Evolutionary conservation across 495 filamentous ascomycete species (phyloP).

Genomic region (Penicillium crystallinum): DNA sequence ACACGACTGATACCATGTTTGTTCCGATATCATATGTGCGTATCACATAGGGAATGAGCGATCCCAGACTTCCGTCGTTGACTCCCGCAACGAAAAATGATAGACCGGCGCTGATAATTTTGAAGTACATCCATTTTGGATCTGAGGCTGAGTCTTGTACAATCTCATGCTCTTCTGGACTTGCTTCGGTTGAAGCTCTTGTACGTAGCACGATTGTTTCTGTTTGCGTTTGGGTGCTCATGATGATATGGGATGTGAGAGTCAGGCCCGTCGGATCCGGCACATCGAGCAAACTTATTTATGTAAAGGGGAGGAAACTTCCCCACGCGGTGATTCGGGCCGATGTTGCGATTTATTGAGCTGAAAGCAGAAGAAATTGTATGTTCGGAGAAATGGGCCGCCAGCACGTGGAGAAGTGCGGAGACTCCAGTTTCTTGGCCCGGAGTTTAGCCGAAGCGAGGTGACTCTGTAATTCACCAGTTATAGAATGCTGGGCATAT

Average conservation of each 20-base stretch:
- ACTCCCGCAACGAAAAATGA: conserved; percentile 30
- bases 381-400: neutral
- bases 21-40: conserved; percentile 43
- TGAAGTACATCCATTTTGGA: conserved; percentile 20
- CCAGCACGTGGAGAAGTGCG: neutral
- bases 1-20: conserved; percentile 26
- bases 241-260: neutral
- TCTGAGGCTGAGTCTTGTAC: neutral
- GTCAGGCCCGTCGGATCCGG: neutral
- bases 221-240: conserved; percentile 15
- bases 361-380: too few relatives aligned
- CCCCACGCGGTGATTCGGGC: too few relatives aligned
- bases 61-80: conserved; percentile 49
- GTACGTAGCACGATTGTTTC: conserved; percentile 12
- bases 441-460: neutral
- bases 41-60: conserved; percentile 52
- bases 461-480: too few relatives aligned
- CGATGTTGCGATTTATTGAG: too few relatives aligned
- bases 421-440: neutral
- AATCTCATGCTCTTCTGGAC: neutral
- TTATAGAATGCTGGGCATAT: too few relatives aligned
- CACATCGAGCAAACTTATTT: neutral
- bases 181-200: neutral
- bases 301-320: neutral
- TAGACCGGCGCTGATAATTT: conserved; percentile 23